Evolutionary conservation across 2,329 filamentous ascomycete species (phyloP), one percentile per base, ranked within the genome.

Genomic region (Thelonectria olida): DNA sequence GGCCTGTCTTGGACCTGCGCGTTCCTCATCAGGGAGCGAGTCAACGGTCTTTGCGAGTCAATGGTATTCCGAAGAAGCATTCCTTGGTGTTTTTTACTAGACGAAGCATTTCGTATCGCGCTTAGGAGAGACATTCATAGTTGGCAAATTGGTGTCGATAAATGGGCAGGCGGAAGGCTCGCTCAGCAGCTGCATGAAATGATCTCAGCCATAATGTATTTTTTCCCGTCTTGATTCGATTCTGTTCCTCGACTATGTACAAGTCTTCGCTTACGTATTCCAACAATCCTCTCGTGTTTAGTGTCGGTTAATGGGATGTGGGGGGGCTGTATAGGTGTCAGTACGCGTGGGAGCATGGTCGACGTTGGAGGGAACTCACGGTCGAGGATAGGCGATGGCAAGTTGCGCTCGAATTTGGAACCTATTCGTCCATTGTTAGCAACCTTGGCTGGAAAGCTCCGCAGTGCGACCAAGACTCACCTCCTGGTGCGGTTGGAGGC

Each of bases 331-430:
- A 51, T n/a, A 27, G 9, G 9, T 5, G 34, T 70, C 38, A 72
- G 63, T 59, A 63, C 53, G 20, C 6, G 12, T 4, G 7, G 7
- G 48, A 12, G 20, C 9, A 47, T 25, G 8, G 17, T 34, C 36
- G n/a, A 15, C 15, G 12, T 17, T 22, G 12, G 9, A 23, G 22
- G 20, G 17, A 39, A 87, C 92, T 85, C 82, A 97, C 95, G 89
- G 66, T 93, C 90, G 60, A 96, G 82, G 69, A 90, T 89, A 31
- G 90, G 93, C 59, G 88, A 86, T 31, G 93, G 92, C 55, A 98
- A 78, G 79, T 99, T 99, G 77, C 96, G 88, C 81, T 98, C 96
- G 79, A 91, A 98, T 85, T 98, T 98, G 67, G 93, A 97, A 69
- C 93, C 93, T 97, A 69, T 45, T 62, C 1, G 8, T 63, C 58